Conservation (phyloP, 306 rosid genomes). For the Medicago arabica region DNA sequence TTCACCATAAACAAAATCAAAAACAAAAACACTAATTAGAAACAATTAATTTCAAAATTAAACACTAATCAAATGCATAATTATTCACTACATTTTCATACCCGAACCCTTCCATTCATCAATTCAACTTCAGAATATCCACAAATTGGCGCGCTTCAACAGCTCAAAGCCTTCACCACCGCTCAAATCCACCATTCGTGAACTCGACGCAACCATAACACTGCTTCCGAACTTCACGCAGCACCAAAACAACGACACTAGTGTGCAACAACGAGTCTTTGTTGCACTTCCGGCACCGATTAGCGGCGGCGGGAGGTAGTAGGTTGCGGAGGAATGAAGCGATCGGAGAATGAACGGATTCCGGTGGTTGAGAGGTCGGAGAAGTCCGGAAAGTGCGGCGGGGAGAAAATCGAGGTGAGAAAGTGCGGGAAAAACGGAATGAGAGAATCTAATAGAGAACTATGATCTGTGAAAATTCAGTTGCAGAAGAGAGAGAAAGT, state of each 20-base stretch:
- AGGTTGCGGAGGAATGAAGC: constrained; percentile 44
- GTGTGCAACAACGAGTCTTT: background rate
- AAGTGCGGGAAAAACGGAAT: constrained; percentile 61
- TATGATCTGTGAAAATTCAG: constrained; percentile 72
- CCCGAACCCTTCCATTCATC: constrained; percentile 75
- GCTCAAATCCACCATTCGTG: constrained; percentile 64
- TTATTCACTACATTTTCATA: constrained; percentile 61
- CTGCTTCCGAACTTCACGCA: constrained; percentile 45
- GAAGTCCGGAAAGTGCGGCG: constrained; percentile 51
- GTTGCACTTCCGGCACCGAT: constrained; percentile 9
- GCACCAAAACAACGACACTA: background rate
- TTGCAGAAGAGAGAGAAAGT: constrained; percentile 60
- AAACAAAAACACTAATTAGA: constrained; percentile 43
- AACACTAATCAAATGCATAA: constrained; percentile 48
- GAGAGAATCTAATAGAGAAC: constrained; percentile 58
- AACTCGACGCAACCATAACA: constrained; percentile 37
- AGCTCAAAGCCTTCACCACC: constrained; percentile 52
- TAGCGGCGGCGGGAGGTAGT: constrained; percentile 19
- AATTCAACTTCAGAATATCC: constrained; percentile 46
- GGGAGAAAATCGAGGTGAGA: constrained; percentile 53
- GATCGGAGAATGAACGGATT: constrained; percentile 55
- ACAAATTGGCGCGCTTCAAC: constrained; percentile 44
- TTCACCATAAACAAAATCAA: constrained; percentile 40
- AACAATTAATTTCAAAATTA: constrained; percentile 57
- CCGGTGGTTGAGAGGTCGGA: constrained; percentile 50